These are phyloP conservation scores for Gleditsia sinensis DNA, from an alignment of 306 rosid genomes.

Conservation along the genomic window DNA sequence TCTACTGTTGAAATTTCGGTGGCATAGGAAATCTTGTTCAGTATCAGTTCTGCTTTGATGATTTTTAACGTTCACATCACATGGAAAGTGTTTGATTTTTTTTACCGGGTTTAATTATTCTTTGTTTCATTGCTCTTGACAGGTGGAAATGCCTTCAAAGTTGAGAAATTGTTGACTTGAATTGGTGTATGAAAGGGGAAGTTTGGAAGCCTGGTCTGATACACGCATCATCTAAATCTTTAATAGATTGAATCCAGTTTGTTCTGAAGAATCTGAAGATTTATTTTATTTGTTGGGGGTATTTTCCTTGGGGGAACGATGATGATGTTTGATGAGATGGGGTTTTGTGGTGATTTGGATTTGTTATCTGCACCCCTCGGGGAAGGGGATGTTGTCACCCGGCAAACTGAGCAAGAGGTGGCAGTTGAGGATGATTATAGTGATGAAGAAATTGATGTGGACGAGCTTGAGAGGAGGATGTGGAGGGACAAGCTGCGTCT, in stretches of 20 bases:
- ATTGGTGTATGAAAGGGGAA: constrained; percentile 3
- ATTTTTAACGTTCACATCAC: background rate
- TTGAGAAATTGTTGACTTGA: constrained; percentile 10
- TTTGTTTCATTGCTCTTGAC: constrained; percentile 25
- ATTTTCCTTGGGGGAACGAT: constrained; percentile 31
- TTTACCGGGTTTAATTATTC: constrained; percentile 5
- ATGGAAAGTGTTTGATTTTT: background rate
- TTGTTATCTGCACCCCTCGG: constrained; percentile 46
- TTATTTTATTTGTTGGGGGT: background rate
- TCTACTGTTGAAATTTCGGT: background rate
- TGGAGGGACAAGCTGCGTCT: constrained; percentile 72
- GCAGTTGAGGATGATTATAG: constrained; percentile 61
- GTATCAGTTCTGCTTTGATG: background rate
- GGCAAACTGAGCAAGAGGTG: constrained; percentile 55
- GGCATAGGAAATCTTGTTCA: background rate
- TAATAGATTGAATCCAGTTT: background rate
- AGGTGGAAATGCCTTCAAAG: constrained; percentile 27
- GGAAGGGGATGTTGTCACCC: constrained; percentile 50
- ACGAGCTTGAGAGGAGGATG: constrained; percentile 80
- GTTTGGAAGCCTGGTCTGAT: background rate
- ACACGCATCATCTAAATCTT: background rate
- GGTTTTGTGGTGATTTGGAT: constrained; percentile 61
- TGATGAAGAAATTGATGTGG: constrained; percentile 68
- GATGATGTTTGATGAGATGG: constrained; percentile 71
- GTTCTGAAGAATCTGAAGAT: background rate